Percentiles rank a stretch among this genome's conserved stretches.
Evolutionary conservation across 345 rosid genomes (phyloP).

Genomic region (Bruguiera parviflora): DNA sequence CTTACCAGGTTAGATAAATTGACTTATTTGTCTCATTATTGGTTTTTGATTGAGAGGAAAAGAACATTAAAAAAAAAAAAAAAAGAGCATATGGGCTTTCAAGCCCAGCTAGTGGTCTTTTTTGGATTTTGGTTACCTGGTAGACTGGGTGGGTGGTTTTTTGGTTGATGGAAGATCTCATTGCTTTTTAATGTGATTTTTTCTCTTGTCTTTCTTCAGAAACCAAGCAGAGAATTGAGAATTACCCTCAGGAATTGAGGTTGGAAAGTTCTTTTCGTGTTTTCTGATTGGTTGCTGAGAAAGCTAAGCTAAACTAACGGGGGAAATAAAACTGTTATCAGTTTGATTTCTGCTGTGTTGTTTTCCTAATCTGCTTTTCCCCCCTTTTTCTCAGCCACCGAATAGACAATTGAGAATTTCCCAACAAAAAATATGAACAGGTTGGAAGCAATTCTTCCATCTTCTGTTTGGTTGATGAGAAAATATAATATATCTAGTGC

Average conservation of each 20-base stretch:
- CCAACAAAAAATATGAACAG: slow-evolving; percentile 1
- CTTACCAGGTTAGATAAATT: slow-evolving; percentile 43
- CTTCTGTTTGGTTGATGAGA: slow-evolving; percentile 31
- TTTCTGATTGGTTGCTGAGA: slow-evolving; percentile 18
- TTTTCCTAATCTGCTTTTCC: neutral
- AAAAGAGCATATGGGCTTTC: neutral
- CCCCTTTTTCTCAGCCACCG: slow-evolving; percentile 8
- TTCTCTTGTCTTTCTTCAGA: slow-evolving; percentile 17
- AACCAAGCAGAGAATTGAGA: slow-evolving; percentile 18
- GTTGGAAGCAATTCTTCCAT: slow-evolving; percentile 1
- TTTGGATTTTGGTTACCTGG: neutral
- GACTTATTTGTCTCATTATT: neutral
- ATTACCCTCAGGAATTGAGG: slow-evolving; percentile 11
- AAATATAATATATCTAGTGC: neutral
- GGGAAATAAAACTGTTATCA: neutral
- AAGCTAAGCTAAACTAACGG: neutral
- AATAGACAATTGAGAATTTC: slow-evolving; percentile 14
- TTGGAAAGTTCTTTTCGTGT: neutral
- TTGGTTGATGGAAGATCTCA: neutral
- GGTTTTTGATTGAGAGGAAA: neutral
- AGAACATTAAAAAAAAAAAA: neutral
- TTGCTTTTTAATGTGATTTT: neutral
- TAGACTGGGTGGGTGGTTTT: neutral
- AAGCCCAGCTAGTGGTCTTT: neutral
- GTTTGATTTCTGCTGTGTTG: neutral